Conservation (phyloP, 306 rosid genomes). For the Rosa lucieae region DNA sequence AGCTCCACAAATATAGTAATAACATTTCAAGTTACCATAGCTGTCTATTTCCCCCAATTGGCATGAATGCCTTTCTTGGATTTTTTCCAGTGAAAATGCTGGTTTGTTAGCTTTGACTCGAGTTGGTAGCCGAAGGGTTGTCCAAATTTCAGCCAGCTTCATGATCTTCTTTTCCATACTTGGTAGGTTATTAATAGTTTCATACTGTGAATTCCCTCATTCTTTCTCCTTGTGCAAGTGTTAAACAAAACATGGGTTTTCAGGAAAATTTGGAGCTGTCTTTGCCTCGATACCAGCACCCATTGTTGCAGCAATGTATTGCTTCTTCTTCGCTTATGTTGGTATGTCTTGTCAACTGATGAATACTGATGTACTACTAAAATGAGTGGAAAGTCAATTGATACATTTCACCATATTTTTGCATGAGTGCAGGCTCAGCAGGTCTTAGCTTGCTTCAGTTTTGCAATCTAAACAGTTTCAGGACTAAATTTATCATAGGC, state of each 20-base stretch:
- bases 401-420: neutral
- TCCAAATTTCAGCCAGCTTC: conserved; percentile 90
- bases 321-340: conserved; percentile 95
- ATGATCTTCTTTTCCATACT: conserved; percentile 97
- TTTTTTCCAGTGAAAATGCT: conserved; percentile 71
- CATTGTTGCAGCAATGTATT: conserved; percentile 79
- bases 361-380: conserved; percentile 1
- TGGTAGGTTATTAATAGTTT: conserved; percentile 37
- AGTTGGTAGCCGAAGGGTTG: conserved; percentile 96
- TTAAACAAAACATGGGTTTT: conserved; percentile 15
- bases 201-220: neutral
- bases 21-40: neutral
- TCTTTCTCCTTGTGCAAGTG: neutral
- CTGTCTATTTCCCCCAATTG: conserved; percentile 8
- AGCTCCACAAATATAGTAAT: conserved; percentile 6
- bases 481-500: conserved; percentile 75
- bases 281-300: conserved; percentile 97
- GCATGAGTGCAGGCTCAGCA: conserved; percentile 67
- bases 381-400: conserved; percentile 13
- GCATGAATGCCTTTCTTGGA: conserved; percentile 9
- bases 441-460: conserved; percentile 88
- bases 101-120: conserved; percentile 93
- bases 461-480: conserved; percentile 88
- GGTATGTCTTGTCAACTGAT: conserved; percentile 54
- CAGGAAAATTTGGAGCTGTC: conserved; percentile 95